These are phyloP conservation scores for Cercospora sp. DNA, from an alignment of 2,329 filamentous ascomycete genomes.

Conservation along the genomic window DNA sequence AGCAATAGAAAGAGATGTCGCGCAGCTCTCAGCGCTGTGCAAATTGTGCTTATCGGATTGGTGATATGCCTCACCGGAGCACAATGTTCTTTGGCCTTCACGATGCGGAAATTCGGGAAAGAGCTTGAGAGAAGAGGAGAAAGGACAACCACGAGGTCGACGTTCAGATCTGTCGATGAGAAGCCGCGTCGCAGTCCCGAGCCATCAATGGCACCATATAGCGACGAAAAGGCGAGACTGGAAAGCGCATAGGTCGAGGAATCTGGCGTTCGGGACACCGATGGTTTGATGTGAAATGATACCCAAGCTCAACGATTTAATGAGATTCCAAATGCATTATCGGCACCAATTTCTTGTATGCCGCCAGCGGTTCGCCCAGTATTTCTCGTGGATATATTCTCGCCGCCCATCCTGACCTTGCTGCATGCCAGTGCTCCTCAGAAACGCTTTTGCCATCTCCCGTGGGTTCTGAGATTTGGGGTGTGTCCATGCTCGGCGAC, in stretches of 20 bases:
- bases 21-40: conserved; percentile 26
- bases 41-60: conserved; percentile 23
- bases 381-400: conserved; percentile 20
- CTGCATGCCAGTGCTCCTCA: conserved; percentile 25
- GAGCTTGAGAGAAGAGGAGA: conserved; percentile 17
- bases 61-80: conserved; percentile 24
- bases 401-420: conserved; percentile 10
- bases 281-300: conserved; percentile 18
- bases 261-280: not conserved
- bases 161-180: not conserved
- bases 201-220: conserved; percentile 1
- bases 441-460: conserved; percentile 18
- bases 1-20: conserved; percentile 26
- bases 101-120: conserved; percentile 24
- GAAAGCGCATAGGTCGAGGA: conserved; percentile 9
- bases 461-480: conserved; percentile 17
- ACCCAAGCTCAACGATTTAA: conserved; percentile 12
- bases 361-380: conserved; percentile 17
- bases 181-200: conserved; percentile 19
- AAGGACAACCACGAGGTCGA: not conserved
- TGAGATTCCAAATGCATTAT: conserved; percentile 18
- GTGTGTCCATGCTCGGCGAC: conserved; percentile 16
- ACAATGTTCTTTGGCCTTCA: conserved; percentile 28
- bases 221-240: conserved; percentile 19
- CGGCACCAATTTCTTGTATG: conserved; percentile 21